Conservation (phyloP, 1,284 basidiomycete species). For the Athelia psychrophila region DNA sequence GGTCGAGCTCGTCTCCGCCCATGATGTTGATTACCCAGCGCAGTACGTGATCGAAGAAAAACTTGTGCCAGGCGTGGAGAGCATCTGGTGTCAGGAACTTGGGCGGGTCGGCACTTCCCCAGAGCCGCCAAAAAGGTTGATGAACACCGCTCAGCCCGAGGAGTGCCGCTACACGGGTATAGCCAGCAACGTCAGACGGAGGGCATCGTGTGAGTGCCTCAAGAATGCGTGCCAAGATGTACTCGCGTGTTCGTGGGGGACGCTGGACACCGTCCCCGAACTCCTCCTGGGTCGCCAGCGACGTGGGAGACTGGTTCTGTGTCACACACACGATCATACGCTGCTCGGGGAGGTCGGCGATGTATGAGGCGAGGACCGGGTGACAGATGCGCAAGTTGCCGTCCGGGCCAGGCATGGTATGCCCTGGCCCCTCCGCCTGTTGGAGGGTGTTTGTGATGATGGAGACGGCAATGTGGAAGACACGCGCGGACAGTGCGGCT, state of each 20-base stretch:
- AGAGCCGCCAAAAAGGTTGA: not conserved
- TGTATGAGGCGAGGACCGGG: conserved; percentile 3
- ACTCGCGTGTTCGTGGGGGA: not conserved
- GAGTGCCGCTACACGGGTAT: not conserved
- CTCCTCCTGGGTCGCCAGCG: not conserved
- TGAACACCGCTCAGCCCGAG: not conserved
- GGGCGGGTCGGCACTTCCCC: not conserved
- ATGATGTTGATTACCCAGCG: not conserved
- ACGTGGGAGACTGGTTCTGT: not conserved
- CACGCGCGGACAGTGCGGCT: conserved; percentile 1
- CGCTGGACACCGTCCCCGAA: not conserved
- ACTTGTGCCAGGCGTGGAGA: not conserved
- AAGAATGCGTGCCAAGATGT: not conserved
- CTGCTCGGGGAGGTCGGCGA: conserved; percentile 7
- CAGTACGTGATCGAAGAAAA: not conserved
- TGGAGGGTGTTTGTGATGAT: conserved; percentile 2
- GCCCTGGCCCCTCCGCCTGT: not conserved
- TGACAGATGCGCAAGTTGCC: conserved; percentile 1
- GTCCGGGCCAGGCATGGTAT: conserved; percentile 2
- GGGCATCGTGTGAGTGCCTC: not conserved
- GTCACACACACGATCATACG: conserved; percentile 1
- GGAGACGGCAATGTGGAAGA: conserved; percentile 8
- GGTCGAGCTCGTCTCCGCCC: not conserved
- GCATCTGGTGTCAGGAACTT: not conserved
- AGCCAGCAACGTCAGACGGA: not conserved